A percentile compares a stretch with the other conserved stretches of the same genome.
phyloP scores from a whole-genome alignment of 1,284 basidiomycete genomes.

The Malassezia globosa region DNA sequence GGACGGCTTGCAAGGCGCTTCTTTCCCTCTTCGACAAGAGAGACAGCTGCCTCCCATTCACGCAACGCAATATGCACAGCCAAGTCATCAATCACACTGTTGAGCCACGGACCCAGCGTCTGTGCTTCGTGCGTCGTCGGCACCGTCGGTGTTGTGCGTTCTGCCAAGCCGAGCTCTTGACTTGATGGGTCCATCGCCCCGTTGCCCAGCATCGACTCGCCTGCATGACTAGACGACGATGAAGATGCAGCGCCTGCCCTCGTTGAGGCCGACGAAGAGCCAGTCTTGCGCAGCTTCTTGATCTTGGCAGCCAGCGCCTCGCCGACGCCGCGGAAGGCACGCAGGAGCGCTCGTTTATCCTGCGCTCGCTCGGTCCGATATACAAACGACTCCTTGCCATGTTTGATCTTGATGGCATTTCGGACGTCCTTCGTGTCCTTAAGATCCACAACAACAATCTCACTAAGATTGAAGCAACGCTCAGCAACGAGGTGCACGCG shows the following conservation, averaged over 20 bases:
- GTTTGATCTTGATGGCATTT: conserved; percentile 88
- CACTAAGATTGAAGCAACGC: conserved; percentile 76
- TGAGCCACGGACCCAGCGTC: conserved; percentile 59
- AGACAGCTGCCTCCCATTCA: conserved; percentile 75
- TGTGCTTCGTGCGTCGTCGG: conserved; percentile 21
- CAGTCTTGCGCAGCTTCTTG: conserved; percentile 67
- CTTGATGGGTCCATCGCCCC: conserved; percentile 7
- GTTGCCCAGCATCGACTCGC: background rate
- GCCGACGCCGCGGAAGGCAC: conserved; percentile 77
- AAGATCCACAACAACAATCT: conserved; percentile 85
- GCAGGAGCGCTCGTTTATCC: conserved; percentile 75
- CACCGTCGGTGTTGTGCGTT: background rate
- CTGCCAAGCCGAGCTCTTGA: background rate
- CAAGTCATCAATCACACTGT: conserved; percentile 79
- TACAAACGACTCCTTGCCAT: conserved; percentile 84
- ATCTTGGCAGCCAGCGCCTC: conserved; percentile 78
- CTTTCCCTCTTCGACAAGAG: conserved; percentile 66
- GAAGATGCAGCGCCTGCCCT: no score
- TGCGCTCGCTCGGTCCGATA: conserved; percentile 69
- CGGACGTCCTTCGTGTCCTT: conserved; percentile 86
- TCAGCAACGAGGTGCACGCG: conserved; percentile 68
- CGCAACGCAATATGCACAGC: conserved; percentile 80
- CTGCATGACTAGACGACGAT: background rate
- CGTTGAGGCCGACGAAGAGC: no score
- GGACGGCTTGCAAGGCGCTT: conserved; percentile 55